Base-by-base conservation (phyloP, 306 rosid genomes). In the Cucurbita maxima region DNA sequence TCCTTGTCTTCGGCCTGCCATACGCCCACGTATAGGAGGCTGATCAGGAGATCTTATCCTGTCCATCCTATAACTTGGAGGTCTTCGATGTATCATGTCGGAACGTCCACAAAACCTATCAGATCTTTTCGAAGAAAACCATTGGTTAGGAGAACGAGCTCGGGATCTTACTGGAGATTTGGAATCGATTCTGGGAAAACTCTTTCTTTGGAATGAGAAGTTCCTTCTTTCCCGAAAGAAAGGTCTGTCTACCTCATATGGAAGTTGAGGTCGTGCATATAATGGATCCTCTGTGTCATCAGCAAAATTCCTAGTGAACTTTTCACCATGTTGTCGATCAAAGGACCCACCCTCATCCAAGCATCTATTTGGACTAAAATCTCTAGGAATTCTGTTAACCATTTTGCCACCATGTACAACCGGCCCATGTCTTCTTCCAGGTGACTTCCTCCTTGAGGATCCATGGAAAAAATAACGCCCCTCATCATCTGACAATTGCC, bases 21-120 rank as follows among this genome's bases (percentile, higher is more conserved):
- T 84, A 58, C 86, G 86, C 44, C 87, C 86, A 6, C 82, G 57
- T 58, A 89, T 89, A 79, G 84, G 83, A 37, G 85, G 87, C 36
- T 88, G 89, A 34, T 90, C 90, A 6, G 96, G 98, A 53, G 94
- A 89, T 82, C 96, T 89, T 88, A 90, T 85, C 77, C 94, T 84
- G 66, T 87, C 89, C 84, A 89, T 81, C 76, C 94, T 84, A 72
- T 87, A 89, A 74, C 83, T 87, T 20, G 88, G 79, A 75, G 97
- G 84, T 81, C 93, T 82, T 79, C 82, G 89, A 77, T 82, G 90
- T 52, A 72, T 76, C 74, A 86, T 19, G 58, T 85, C 92, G 50
- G 88, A 84, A 74, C 84, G 94, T 52, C 90, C 92, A 73, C 83
- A 84, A 89, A 89, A 94, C 38, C 88, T 88, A 56, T 90, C 88